Evolutionary conservation across 1,284 basidiomycete species (phyloP).

Genomic region (Afroboletus lepidellus): DNA sequence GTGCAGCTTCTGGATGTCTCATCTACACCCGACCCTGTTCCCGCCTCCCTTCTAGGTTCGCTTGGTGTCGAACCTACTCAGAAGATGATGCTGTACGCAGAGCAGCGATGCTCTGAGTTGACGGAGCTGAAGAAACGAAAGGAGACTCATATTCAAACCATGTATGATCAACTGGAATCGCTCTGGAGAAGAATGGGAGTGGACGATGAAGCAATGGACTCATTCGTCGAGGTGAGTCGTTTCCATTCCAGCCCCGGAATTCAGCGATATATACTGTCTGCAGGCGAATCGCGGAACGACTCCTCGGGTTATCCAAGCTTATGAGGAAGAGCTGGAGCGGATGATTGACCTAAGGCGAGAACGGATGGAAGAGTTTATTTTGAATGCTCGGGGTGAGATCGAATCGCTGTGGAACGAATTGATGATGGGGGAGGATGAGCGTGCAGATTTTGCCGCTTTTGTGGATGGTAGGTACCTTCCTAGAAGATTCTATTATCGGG

Average conservation of each 20-base stretch:
- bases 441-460: constrained; percentile 77
- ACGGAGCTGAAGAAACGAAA: constrained; percentile 67
- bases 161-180: constrained; percentile 83
- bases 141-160: constrained; percentile 76
- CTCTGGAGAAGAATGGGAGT: constrained; percentile 81
- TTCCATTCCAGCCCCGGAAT: neutral
- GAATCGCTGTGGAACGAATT: constrained; percentile 82
- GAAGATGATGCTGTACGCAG: constrained; percentile 63
- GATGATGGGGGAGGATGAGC: constrained; percentile 82
- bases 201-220: constrained; percentile 70
- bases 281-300: constrained; percentile 69
- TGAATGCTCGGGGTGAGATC: constrained; percentile 82
- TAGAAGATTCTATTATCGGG: neutral
- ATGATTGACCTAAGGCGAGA: constrained; percentile 89
- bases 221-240: constrained; percentile 66
- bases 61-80: constrained; percentile 69
- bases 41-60: constrained; percentile 40
- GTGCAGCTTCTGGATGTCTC: constrained; percentile 61
- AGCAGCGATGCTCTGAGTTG: constrained; percentile 54
- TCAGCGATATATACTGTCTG: neutral
- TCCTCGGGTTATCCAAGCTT: constrained; percentile 69
- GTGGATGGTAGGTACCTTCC: constrained; percentile 62
- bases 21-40: constrained; percentile 37
- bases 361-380: constrained; percentile 85
- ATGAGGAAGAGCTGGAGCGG: constrained; percentile 87